Conservation (phyloP, 176 grass and related monocot species). For the Carex cristatella region DNA sequence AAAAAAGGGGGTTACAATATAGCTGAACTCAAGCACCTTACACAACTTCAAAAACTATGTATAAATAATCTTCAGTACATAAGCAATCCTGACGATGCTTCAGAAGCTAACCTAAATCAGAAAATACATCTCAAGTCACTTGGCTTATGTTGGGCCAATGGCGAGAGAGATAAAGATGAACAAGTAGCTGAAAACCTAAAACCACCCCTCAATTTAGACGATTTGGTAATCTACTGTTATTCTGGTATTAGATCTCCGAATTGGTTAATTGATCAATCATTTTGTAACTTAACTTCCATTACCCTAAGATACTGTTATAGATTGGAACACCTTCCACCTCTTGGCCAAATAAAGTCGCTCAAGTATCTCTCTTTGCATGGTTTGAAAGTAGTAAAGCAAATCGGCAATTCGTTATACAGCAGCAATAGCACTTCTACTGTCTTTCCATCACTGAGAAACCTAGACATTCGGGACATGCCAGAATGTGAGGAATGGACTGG, state of each 20-base stretch:
- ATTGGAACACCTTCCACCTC: slow-evolving; percentile 24
- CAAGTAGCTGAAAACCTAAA: slow-evolving; percentile 18
- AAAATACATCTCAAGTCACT: slow-evolving; percentile 19
- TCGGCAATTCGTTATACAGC: slow-evolving; percentile 6
- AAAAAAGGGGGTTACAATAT: slow-evolving; percentile 6
- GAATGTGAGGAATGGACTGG: slow-evolving; percentile 19
- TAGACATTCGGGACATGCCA: not conserved
- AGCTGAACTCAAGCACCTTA: slow-evolving; percentile 19
- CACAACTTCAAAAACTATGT: slow-evolving; percentile 12
- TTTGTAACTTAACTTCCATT: slow-evolving; percentile 22
- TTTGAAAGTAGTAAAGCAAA: slow-evolving; percentile 21
- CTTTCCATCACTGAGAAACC: slow-evolving; percentile 20
- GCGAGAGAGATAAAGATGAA: not conserved
- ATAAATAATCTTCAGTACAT: not conserved
- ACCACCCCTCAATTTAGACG: slow-evolving; percentile 13
- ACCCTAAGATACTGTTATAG: slow-evolving; percentile 6
- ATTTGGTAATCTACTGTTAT: slow-evolving; percentile 17
- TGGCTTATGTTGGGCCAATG: not conserved
- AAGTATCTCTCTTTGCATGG: slow-evolving; percentile 18
- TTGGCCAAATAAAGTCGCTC: slow-evolving; percentile 31
- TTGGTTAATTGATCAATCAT: slow-evolving; percentile 22
- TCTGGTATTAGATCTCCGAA: slow-evolving; percentile 17
- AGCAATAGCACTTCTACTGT: not conserved
- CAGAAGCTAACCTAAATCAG: slow-evolving; percentile 7
- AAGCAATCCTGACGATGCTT: slow-evolving; percentile 13